phyloP scores from a whole-genome alignment of 2,329 filamentous ascomycete genomes.

The Botrytis cinerea region DNA sequence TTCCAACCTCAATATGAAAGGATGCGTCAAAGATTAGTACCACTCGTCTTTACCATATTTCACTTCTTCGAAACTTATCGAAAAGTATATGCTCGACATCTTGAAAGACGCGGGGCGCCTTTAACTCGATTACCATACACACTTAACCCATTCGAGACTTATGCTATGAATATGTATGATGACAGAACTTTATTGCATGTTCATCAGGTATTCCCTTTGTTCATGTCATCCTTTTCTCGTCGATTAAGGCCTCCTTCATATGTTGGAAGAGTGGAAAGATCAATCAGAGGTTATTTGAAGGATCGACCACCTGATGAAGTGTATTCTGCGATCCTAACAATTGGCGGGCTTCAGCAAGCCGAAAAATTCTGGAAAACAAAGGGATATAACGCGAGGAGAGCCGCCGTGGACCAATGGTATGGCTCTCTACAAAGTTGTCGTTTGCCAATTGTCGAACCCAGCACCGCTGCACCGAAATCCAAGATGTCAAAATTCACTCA shows the following conservation, averaged over 20 bases:
- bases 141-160: conserved; percentile 60
- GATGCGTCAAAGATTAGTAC: conserved; percentile 65
- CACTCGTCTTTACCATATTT: conserved; percentile 64
- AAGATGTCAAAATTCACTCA: conserved; percentile 51
- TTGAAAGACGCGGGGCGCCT: conserved; percentile 54
- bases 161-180: conserved; percentile 66
- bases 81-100: conserved; percentile 57
- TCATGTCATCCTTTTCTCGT: conserved; percentile 65
- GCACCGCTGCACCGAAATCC: conserved; percentile 47
- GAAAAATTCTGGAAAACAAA: conserved; percentile 67
- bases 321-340: conserved; percentile 59
- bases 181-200: conserved; percentile 62
- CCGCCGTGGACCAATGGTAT: conserved; percentile 62
- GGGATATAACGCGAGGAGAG: conserved; percentile 61
- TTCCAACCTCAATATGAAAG: conserved; percentile 63
- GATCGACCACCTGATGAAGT: conserved; percentile 64
- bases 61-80: conserved; percentile 69
- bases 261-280: conserved; percentile 62
- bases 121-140: conserved; percentile 57
- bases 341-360: conserved; percentile 64
- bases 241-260: conserved; percentile 65
- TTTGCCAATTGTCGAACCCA: conserved; percentile 36
- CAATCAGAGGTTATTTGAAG: conserved; percentile 62
- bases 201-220: conserved; percentile 64
- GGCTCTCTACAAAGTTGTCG: conserved; percentile 51